Evolutionary conservation across 148 eudicot genomes (phyloP), one percentile per base, ranked within the genome.

Genomic region (Chenopodium album): DNA sequence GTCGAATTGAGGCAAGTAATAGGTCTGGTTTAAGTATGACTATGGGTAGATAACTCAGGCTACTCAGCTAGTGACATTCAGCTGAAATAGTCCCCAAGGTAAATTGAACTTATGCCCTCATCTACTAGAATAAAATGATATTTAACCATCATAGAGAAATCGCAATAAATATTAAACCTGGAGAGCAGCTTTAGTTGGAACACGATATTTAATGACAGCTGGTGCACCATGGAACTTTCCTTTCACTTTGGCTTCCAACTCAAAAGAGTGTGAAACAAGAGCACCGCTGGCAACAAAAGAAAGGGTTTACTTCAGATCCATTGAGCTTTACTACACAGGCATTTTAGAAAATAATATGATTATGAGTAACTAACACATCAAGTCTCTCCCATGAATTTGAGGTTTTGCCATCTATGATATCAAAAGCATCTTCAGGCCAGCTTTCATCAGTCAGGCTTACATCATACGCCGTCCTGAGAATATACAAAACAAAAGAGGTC

Each of bases 371-470:
- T 86, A 80, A 94, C 98, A 80, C 94, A 75, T 94, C 98, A 82
- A 94, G 98, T 83, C 90, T 90, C 85, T 94, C 98, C 98, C 98
- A 94, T 82, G 98, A 90, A 37, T 59, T 78, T 37, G 98, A 90
- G 56, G 92, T 88, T 88, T 92, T 94, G 29, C 98, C 95, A 48
- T 81, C 83, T 85, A 91, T 83, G 79, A 87, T 69, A 29, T 87
- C 85, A 77, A 94, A 94, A 71, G 87, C 26, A 70, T 90, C 92
- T 62, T 76, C 47, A 20, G 97, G 87, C 98, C 98, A 94, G 89
- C 85, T 90, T 83, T 90, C 94, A 78, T 94, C 98, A 74, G 78
- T 88, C 28, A 94, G 85, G 76, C 92, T 89, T 62, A 94, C 90
- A 87, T 94, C 98, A 86, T 92, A 94, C 13, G 98, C 98, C 69